Evolutionary conservation across 2,329 filamentous ascomycete genomes (phyloP).

Genomic region (Dothiorella sarmentorum): DNA sequence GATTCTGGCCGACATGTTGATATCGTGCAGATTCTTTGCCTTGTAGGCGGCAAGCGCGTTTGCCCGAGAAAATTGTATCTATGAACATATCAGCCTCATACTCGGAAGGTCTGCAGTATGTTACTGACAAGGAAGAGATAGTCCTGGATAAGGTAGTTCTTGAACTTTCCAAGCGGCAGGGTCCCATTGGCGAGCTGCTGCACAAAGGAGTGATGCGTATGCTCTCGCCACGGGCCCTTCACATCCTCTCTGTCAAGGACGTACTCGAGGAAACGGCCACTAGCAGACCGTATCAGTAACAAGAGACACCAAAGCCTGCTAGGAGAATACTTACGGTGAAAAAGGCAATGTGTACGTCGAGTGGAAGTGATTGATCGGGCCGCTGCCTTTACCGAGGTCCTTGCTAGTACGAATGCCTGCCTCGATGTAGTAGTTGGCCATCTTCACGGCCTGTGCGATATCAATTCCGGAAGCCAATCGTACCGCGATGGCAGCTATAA

Average conservation of each 20-base stretch:
- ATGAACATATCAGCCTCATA: not conserved
- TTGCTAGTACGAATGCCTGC: constrained; percentile 65
- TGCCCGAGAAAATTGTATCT: constrained; percentile 84
- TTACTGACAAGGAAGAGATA: constrained; percentile 82
- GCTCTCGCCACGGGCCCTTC: constrained; percentile 67
- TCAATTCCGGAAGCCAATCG: constrained; percentile 61
- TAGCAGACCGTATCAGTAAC: not conserved
- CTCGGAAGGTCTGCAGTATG: constrained; percentile 8
- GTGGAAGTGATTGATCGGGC: constrained; percentile 77
- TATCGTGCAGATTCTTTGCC: constrained; percentile 59
- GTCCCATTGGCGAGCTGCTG: constrained; percentile 70
- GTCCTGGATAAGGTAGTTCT: constrained; percentile 85
- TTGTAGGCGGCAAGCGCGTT: constrained; percentile 87
- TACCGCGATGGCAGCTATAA: constrained; percentile 63
- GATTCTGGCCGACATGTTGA: constrained; percentile 59
- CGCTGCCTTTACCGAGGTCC: constrained; percentile 62
- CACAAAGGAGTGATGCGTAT: constrained; percentile 81
- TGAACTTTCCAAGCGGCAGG: constrained; percentile 73
- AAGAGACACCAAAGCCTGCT: constrained; percentile 31
- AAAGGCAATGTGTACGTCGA: constrained; percentile 67
- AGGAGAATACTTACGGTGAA: constrained; percentile 43
- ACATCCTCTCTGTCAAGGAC: constrained; percentile 73
- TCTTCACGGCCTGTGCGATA: constrained; percentile 59
- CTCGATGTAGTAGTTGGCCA: constrained; percentile 69
- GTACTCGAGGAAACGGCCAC: constrained; percentile 77